These are phyloP conservation scores for Picea glauca DNA, from an alignment of 75 land plant genomes.

Conservation along the genomic window DNA sequence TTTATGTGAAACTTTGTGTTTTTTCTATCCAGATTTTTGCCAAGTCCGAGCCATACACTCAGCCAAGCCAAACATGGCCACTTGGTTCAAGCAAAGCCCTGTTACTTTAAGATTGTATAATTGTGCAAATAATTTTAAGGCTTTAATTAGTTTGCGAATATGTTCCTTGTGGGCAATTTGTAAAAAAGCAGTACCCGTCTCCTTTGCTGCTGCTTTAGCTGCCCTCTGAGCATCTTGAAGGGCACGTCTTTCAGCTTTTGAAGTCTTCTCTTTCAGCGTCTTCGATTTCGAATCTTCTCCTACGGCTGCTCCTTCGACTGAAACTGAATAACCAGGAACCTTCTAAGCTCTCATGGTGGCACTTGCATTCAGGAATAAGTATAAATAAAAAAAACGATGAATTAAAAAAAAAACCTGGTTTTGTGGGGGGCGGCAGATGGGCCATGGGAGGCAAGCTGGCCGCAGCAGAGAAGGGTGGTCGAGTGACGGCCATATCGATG, in stretches of 20 bases:
- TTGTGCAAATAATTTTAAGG: too few relatives aligned
- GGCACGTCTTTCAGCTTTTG: conserved; percentile 94
- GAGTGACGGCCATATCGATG: conserved; percentile 14
- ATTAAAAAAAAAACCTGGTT: background rate
- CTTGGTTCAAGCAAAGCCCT: too few relatives aligned
- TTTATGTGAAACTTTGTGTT: too few relatives aligned
- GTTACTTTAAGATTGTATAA: too few relatives aligned
- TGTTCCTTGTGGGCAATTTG: too few relatives aligned
- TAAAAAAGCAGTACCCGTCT: conserved; percentile 26
- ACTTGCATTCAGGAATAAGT: background rate
- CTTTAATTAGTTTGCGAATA: too few relatives aligned
- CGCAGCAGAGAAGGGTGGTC: background rate
- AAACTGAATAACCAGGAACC: conserved; percentile 10
- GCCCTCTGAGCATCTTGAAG: conserved; percentile 91
- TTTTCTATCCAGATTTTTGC: too few relatives aligned
- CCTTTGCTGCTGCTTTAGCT: conserved; percentile 76
- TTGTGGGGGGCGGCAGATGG: background rate
- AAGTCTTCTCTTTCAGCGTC: conserved; percentile 71
- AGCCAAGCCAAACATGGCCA: too few relatives aligned
- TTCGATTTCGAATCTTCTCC: conserved; percentile 27
- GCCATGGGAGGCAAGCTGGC: conserved; percentile 1
- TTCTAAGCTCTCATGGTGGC: background rate
- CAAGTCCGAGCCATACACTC: too few relatives aligned
- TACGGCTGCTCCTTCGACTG: conserved; percentile 8
- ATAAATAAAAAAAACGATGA: background rate